These are phyloP conservation scores for Hyaloscypha bicolor DNA, from an alignment of 495 filamentous ascomycete species.

Conservation along the genomic window DNA sequence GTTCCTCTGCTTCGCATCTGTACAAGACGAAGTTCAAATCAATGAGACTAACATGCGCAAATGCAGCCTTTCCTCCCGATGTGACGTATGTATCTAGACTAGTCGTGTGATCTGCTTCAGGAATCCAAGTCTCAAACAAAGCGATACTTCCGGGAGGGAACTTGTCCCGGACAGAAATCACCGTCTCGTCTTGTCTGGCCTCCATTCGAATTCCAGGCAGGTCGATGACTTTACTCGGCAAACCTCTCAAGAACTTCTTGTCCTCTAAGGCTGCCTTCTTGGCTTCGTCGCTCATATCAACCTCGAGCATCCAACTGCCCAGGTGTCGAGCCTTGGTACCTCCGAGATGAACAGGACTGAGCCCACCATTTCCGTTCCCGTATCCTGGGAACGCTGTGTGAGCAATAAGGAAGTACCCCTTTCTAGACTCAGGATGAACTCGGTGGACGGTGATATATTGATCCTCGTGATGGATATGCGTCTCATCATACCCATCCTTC, in stretches of 20 bases:
- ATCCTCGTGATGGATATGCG: constrained; percentile 92
- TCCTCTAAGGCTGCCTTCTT: constrained; percentile 67
- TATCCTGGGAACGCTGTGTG: constrained; percentile 93
- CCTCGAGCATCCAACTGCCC: constrained; percentile 87
- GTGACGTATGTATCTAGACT: constrained; percentile 84
- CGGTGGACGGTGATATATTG: constrained; percentile 96
- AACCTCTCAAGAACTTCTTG: constrained; percentile 69
- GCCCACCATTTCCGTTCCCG: constrained; percentile 73
- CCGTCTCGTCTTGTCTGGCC: constrained; percentile 66
- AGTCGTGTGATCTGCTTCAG: constrained; percentile 73
- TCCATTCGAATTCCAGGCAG: constrained; percentile 73
- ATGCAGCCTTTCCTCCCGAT: constrained; percentile 77
- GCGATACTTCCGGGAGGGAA: constrained; percentile 94
- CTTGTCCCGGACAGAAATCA: constrained; percentile 74
- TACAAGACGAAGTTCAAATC: constrained; percentile 95
- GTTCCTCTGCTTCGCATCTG: constrained; percentile 89
- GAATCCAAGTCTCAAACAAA: constrained; percentile 94
- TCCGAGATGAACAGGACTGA: constrained; percentile 74
- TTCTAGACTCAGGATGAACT: constrained; percentile 85
- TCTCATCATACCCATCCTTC: constrained; percentile 89
- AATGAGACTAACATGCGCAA: constrained; percentile 67
- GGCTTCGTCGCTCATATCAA: constrained; percentile 67
- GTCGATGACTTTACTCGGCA: constrained; percentile 77
- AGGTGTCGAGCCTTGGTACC: constrained; percentile 77
- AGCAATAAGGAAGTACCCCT: constrained; percentile 91